Evolutionary conservation across 805 yeast genomes (phyloP).

Genomic region (Tetrapisispora namnaoensis): DNA sequence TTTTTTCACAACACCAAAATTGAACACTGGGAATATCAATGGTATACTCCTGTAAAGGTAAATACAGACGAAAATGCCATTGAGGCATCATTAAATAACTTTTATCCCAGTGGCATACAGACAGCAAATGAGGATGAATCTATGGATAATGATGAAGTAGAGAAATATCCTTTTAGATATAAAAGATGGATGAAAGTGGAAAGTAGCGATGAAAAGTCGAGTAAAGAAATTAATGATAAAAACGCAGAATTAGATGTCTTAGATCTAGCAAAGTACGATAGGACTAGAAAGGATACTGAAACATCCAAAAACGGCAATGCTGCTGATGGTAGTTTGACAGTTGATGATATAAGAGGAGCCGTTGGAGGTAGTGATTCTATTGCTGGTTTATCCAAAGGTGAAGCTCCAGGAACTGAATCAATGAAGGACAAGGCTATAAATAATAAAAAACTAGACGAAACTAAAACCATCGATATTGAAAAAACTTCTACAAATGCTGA

Average conservation of each 20-base stretch:
- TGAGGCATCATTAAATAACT: neutral
- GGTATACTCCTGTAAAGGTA: slow-evolving; percentile 20
- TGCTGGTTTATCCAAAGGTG: slow-evolving; percentile 30
- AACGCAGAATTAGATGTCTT: slow-evolving; percentile 8
- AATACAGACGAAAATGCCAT: slow-evolving; percentile 2
- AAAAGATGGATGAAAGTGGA: slow-evolving; percentile 19
- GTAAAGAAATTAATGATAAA: neutral
- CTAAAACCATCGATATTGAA: neutral
- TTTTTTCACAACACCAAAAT: slow-evolving; percentile 8
- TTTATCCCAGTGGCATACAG: slow-evolving; percentile 1
- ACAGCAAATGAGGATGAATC: slow-evolving; percentile 2
- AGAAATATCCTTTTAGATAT: slow-evolving; percentile 16
- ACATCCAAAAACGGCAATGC: neutral
- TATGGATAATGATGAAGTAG: slow-evolving; percentile 2
- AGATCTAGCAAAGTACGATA: slow-evolving; percentile 2
- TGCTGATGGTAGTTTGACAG: slow-evolving; percentile 1
- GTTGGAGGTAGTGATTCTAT: slow-evolving; percentile 39
- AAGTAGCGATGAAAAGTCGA: neutral
- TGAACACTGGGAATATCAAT: slow-evolving; percentile 27
- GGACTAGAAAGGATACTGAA: neutral
- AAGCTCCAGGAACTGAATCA: neutral
- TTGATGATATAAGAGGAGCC: slow-evolving; percentile 42
- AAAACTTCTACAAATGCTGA: neutral
- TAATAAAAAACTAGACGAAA: neutral
- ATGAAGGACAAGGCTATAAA: neutral